Evolutionary conservation across 306 rosid genomes (phyloP).

Genomic region (Chamaecrista fasciculata): DNA sequence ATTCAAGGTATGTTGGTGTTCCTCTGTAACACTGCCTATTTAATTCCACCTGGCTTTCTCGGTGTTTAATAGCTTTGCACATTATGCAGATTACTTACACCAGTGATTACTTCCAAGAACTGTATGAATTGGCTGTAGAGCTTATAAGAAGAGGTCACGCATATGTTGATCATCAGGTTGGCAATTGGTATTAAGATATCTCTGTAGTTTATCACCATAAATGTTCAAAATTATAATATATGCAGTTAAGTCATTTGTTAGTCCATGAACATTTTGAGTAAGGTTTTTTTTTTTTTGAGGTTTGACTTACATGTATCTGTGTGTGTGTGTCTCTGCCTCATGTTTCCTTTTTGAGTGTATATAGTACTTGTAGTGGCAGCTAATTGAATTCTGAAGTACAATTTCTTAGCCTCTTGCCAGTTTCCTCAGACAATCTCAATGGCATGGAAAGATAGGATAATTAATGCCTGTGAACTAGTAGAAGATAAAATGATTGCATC

Average conservation of each 20-base stretch:
- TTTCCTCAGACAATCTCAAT: conserved; percentile 1
- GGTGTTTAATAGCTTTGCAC: conserved; percentile 22
- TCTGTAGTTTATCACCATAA: not conserved
- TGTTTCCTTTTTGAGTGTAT: conserved; percentile 1
- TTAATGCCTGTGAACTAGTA: conserved; percentile 17
- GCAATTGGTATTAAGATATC: conserved; percentile 40
- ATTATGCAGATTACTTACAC: conserved; percentile 79
- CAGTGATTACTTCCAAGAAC: conserved; percentile 90
- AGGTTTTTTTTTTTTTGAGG: no score
- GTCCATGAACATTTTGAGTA: no score
- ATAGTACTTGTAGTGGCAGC: not conserved
- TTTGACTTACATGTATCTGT: no score
- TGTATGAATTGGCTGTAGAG: conserved; percentile 90
- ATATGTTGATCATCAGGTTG: conserved; percentile 97
- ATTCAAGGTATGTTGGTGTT: conserved; percentile 54
- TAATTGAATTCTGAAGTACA: conserved; percentile 14
- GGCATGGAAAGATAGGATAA: conserved; percentile 18
- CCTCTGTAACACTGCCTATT: not conserved
- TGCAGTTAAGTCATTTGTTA: no score
- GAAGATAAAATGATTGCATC: conserved; percentile 19
- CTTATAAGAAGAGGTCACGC: conserved; percentile 84
- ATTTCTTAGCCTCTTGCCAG: conserved; percentile 12
- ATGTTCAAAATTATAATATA: not conserved
- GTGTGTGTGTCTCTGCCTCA: no score
- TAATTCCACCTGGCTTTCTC: conserved; percentile 1